A percentile compares a stretch with the other conserved stretches of the same genome.
Evolutionary conservation across 169 alveolate species (phyloP).

Genomic region (Sarcocystis neurona): DNA sequence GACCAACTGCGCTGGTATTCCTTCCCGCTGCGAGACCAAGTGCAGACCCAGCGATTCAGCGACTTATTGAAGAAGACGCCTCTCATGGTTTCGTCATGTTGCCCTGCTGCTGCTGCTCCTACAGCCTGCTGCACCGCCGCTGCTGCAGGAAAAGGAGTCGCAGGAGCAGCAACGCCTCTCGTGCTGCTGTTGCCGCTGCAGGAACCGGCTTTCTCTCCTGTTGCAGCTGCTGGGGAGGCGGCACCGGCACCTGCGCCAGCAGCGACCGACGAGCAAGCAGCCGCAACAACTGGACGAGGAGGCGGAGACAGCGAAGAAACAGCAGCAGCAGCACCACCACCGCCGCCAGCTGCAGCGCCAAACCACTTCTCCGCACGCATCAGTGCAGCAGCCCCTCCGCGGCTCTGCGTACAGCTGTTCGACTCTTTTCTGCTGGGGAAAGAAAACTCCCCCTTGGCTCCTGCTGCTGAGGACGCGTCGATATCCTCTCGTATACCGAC

Average conservation of each 20-base stretch:
- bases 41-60: constrained; percentile 55
- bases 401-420: no score
- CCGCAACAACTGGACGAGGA: no score
- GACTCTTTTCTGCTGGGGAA: no score
- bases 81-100: constrained; percentile 44
- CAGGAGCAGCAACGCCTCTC: background rate
- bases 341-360: no score
- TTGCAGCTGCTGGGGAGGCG: background rate
- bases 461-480: no score
- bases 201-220: background rate
- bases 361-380: no score
- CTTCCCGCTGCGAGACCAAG: constrained; percentile 55
- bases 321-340: no score
- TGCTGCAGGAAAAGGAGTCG: background rate
- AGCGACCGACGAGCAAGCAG: background rate
- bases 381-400: no score
- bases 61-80: constrained; percentile 58
- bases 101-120: constrained; percentile 4
- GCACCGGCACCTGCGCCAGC: background rate
- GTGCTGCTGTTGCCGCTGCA: background rate
- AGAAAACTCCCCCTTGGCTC: no score
- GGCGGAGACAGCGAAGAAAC: no score
- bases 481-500: no score
- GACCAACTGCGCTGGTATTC: constrained; percentile 58
- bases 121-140: background rate